Base-by-base conservation (phyloP, 768 basidiomycete species). In the Panaeolus cyanescens region DNA sequence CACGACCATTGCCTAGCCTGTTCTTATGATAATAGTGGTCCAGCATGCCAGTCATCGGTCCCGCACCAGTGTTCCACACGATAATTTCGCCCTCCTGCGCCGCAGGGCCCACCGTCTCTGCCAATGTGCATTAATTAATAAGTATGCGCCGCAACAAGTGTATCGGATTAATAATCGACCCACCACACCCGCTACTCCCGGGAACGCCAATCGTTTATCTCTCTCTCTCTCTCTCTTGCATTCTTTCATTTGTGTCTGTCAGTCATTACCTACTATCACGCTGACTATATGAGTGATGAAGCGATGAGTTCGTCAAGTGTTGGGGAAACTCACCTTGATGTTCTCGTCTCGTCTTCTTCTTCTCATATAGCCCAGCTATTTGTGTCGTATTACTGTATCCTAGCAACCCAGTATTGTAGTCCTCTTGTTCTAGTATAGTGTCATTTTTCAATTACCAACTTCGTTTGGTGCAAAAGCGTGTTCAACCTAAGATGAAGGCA, bases 111-210 rank as follows among this genome's bases (percentile, higher is more conserved):
- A 22, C 40, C 20, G n/a, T n/a, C n/a, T n/a, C 22, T 28, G 45
- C 15, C 22, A 25, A 3, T 50, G 25, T 4, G 19, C 39, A 42
- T 20, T 42, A 25, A 50, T 50, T 42, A 42, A 42, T 20, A 50
- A 22, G 45, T n/a, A n/a, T n/a, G n/a, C n/a, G n/a, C n/a, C 45
- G 45, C 45, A 22, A 28, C 45, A 28, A 9, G 12, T 50, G 45
- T 50, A 50, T 50, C 45, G 45, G 45, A 50, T 50, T 50, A 50
- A n/a, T n/a, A n/a, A 50, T 50, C n/a, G 45, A 25, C 13, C n/a
- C 45, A 50, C 45, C 25, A 50, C 45, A n/a, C 45, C 45, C 45
- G 25, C 25, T 12, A 28, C 25, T 13, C 1, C 25, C n/a, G n/a
- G 45, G 45, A 15, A 28, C 45, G 45, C 10, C 45, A 50, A 30